Base-by-base conservation (phyloP, 2,329 filamentous ascomycete genomes). In the Exophiala viscosa region DNA sequence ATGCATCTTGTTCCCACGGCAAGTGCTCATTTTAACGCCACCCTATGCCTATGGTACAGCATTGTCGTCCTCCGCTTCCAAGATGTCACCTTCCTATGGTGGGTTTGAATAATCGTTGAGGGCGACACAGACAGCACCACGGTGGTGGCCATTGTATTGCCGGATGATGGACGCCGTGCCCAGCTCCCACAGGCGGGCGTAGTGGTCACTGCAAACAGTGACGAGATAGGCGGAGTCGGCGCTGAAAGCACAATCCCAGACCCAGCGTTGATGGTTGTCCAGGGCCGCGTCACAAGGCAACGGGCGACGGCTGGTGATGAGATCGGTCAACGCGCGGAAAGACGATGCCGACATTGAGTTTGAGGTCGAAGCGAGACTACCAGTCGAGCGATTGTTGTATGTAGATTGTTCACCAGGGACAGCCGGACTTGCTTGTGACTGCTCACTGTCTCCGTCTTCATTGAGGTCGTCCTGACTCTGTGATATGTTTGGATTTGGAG, bases 201-300 rank as follows among this genome's bases (percentile, higher is more conserved):
- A 96, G 69, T 96, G 91, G 67, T 96, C 91, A 38, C 87, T 92
- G 68, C 90, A 96, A 4, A 91, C 90, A 0, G 91, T 96, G 10
- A 96, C 91, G 5, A 96, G 77, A 66, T 96, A 96, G 0, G 91
- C 91, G 32, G 86, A 91, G 68, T 96, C 91, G 20, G 91, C 91
- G 57, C 87, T 92, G 72, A 96, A 96, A 1, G 91, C 91, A 65
- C 91, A 96, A 69, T 96, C 91, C 91, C 91, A 96, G 1, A 96
- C 91, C 91, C 91, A 96, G 48, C 91, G 85, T 73, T 96, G 91
- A 71, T 96, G 91, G 49, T 88, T 89, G 17, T 87, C 87, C 1
- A 96, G 81, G 1, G 90, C 95, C 2, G 90, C 90, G 70, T 96
- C 88, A 15, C 95, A 81, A 8, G 86, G 87, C 62, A 93, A 38